Base-by-base conservation (phyloP, 768 basidiomycete species). In the Trametes villosa region DNA sequence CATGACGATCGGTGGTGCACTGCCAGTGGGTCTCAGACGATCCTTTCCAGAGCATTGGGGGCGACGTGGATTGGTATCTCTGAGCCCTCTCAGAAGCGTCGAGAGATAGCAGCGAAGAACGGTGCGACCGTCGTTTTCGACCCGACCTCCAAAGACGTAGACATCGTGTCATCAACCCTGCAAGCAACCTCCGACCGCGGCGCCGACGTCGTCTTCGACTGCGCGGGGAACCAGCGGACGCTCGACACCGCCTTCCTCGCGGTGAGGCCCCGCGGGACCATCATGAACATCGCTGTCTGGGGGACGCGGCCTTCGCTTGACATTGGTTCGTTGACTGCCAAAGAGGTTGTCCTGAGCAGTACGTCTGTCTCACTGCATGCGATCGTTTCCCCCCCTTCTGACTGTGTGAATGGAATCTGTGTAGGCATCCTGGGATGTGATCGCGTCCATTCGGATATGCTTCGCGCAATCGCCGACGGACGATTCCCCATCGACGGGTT, bases 201-300 rank as follows among this genome's bases (percentile, higher is more conserved):
- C 26, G 79, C 78, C 11, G 78, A 81, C 58, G 70, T 81, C 45
- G 78, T 74, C 4, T 81, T 81, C 63, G 82, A 83, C 45, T 79
- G 80, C 18, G 79, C 80, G 4, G 81, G 81, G 0, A 63, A 74
- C 2, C 77, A 80, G 61, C 68, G 69, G 15, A 73, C 75, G 44
- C 54, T 82, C 15, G 73, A 77, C 34, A 63, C 72, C 8, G 78
- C 75, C 9, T 65, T 82, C 15, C 36, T 54, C 8, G 73, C 75
- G 27, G 68, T 81, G 11, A 73, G 76, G 24, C 68, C 77, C 0
- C 65, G 77, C 33, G 81, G 82, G 18, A 73, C 67, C 0, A 63
- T 80, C 24, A 67, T 80, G 17, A 78, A 78, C 58, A 70, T 82
- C 18, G 78, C 80, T 1, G 56, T 80, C 9, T 83, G 81, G 81